phyloP scores from a whole-genome alignment of 2,329 filamentous ascomycete genomes.

The Aspergillus vadensis region DNA sequence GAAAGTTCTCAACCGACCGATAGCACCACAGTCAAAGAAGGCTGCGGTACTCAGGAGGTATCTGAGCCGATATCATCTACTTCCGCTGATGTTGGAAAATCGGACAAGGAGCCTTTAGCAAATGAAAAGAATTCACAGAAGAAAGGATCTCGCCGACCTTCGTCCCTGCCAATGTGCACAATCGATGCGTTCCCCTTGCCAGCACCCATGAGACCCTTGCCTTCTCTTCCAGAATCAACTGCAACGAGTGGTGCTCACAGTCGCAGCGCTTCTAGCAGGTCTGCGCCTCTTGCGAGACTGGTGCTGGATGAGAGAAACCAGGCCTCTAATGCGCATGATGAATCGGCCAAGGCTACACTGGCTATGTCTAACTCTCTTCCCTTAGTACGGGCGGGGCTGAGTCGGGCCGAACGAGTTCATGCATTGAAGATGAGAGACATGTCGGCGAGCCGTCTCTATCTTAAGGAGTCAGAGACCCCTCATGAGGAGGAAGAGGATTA shows the following conservation, averaged over 20 bases:
- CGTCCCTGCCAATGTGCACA: constrained; percentile 29
- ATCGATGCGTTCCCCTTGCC: constrained; percentile 39
- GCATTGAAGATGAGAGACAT: constrained; percentile 33
- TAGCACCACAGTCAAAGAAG: constrained; percentile 1
- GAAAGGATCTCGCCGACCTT: constrained; percentile 20
- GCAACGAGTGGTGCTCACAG: constrained; percentile 7
- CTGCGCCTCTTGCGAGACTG: not conserved
- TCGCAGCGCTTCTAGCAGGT: not conserved
- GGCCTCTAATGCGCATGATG: not conserved
- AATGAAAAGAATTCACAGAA: constrained; percentile 9
- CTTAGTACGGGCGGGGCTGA: constrained; percentile 19
- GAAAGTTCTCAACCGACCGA: not conserved
- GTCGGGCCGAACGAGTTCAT: constrained; percentile 29
- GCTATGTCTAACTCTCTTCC: constrained; percentile 10
- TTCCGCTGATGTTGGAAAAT: not conserved
- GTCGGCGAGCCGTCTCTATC: constrained; percentile 25
- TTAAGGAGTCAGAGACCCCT: constrained; percentile 13
- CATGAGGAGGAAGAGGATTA: not conserved
- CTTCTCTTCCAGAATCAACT: constrained; percentile 32
- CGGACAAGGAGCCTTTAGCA: not conserved
- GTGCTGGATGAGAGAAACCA: not conserved
- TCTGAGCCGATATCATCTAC: not conserved
- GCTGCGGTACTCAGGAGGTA: not conserved
- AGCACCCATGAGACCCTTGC: constrained; percentile 38
- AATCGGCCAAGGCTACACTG: constrained; percentile 1